A percentile compares a stretch with the other conserved stretches of the same genome.
Evolutionary conservation across 148 eudicot species (phyloP).

Genomic region (Suaeda aralocaspica): DNA sequence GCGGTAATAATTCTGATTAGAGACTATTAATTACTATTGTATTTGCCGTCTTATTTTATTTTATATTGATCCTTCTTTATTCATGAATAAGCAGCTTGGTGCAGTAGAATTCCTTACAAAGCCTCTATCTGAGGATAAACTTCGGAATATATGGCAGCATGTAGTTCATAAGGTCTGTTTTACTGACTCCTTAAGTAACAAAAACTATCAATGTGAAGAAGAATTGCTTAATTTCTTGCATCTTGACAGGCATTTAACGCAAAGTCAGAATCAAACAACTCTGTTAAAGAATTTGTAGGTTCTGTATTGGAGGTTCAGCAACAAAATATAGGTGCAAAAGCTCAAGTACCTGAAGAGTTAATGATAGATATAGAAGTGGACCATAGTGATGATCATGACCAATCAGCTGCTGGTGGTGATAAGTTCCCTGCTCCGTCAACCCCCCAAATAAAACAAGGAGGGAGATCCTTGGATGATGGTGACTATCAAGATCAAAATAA

Average conservation of each 20-base stretch:
- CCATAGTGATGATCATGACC: conserved; percentile 34
- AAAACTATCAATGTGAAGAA: background rate
- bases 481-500: conserved; percentile 58
- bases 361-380: conserved; percentile 19
- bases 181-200: background rate
- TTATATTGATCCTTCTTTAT: background rate
- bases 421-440: conserved; percentile 83
- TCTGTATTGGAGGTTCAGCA: conserved; percentile 39
- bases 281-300: conserved; percentile 49
- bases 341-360: conserved; percentile 20
- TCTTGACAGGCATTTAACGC: conserved; percentile 55
- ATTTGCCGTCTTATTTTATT: background rate
- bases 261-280: conserved; percentile 43
- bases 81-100: conserved; percentile 54
- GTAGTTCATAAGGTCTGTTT: conserved; percentile 66
- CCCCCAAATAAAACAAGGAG: conserved; percentile 68
- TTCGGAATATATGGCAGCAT: conserved; percentile 85
- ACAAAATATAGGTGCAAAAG: conserved; percentile 22
- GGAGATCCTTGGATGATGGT: conserved; percentile 50
- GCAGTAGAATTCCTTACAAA: conserved; percentile 75
- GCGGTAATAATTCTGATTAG: conserved; percentile 43
- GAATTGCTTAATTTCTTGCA: background rate
- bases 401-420: conserved; percentile 40
- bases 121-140: conserved; percentile 77
- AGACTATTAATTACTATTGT: background rate